Percentiles rank a stretch among this genome's conserved stretches.
phyloP scores from a whole-genome alignment of 495 filamentous ascomycete genomes.

The Penicillium coffeae region DNA sequence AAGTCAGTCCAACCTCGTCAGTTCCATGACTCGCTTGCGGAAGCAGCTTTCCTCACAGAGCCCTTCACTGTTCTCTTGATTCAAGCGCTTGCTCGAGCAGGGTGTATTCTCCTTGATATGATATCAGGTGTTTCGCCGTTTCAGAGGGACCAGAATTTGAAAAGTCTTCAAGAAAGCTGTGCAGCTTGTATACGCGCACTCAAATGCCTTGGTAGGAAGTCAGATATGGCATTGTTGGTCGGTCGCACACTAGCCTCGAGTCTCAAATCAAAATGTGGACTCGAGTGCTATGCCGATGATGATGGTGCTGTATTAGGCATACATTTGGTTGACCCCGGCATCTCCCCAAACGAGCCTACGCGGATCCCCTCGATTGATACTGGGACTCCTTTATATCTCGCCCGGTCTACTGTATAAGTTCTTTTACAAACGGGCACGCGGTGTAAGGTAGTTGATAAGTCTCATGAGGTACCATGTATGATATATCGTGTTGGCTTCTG shows the following conservation, averaged over 20 bases:
- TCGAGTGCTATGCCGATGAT: constrained; percentile 6
- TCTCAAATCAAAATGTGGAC: neutral
- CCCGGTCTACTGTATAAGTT: too few relatives aligned
- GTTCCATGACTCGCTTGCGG: constrained; percentile 24
- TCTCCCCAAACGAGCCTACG: too few relatives aligned
- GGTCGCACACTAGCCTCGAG: constrained; percentile 4
- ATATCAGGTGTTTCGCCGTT: neutral
- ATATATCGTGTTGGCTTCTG: too few relatives aligned
- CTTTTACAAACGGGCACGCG: too few relatives aligned
- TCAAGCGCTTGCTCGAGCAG: constrained; percentile 40
- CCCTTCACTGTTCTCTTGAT: constrained; percentile 46
- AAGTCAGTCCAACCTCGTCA: constrained; percentile 3
- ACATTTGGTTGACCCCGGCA: too few relatives aligned
- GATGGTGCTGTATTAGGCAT: neutral
- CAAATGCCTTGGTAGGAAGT: constrained; percentile 40
- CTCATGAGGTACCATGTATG: too few relatives aligned
- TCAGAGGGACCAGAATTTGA: neutral
- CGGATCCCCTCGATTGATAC: too few relatives aligned
- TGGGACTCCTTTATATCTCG: too few relatives aligned
- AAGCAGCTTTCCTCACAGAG: constrained; percentile 41
- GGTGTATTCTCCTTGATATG: constrained; percentile 24
- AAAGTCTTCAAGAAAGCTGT: constrained; percentile 18
- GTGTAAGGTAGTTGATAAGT: too few relatives aligned
- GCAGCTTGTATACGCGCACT: constrained; percentile 37
- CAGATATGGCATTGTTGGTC: constrained; percentile 37